Evolutionary conservation across 768 basidiomycete genomes (phyloP), one percentile per base, ranked within the genome.

Genomic region (Boletellus ananas): DNA sequence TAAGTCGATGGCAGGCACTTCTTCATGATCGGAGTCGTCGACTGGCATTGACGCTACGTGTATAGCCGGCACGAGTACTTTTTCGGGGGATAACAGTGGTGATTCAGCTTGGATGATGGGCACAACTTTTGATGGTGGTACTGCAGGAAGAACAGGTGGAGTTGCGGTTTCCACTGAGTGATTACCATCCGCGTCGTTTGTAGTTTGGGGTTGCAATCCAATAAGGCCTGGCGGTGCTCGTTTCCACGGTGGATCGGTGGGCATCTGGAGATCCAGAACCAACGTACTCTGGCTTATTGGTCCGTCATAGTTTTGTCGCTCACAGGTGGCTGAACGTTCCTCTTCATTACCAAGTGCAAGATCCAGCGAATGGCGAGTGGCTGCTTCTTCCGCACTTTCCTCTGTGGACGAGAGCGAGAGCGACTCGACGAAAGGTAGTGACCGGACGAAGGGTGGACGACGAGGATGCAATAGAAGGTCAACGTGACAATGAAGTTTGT

Each of bases 381-480:
- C 74, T 3, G 52, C 60, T 66, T 91, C 89, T 59, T 88, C 85
- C 17, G 74, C 70, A 27, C 79, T 74, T 59, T 87, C 86, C 55
- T 90, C 85, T 2, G 71, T 68, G 23, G 74, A 76, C 56, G 81
- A 82, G 25, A 90, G 72, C 12, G 83, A 76, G 14, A 90, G 62
- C 1, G 74, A 66, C 54, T 86, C 86, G 11, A 86, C 62, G 27
- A 77, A 72, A 14, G 88, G 87, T 49, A 87, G 65, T 4, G 84
- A 74, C 39, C 85, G 81, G 46, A 90, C 73, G 12, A 89, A 67
- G 8, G 90, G 86, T 9, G 91, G 91, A 5, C 87, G 74, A 18
- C 89, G 84, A 40, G 90, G 90, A 58, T 93, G 91, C 11, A 94
- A 62, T 20, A 91, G 68, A 23, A 84, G 63, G 50, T 88, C 87